Evolutionary conservation across 495 filamentous ascomycete genomes (phyloP), one percentile per base, ranked within the genome.

Genomic region (Cudoniella acicularis): DNA sequence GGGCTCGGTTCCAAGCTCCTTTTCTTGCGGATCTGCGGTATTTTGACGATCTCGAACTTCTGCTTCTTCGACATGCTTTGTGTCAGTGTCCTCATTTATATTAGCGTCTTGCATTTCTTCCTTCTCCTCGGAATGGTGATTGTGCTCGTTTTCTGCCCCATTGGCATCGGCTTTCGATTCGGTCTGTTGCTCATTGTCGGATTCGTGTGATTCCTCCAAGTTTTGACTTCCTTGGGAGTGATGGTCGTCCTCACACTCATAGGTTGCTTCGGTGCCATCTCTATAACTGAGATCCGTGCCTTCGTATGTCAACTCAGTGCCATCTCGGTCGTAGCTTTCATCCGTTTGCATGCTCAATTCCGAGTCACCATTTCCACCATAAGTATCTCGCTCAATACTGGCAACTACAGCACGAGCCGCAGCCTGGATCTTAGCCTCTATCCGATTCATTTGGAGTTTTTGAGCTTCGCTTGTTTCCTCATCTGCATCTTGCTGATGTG

Each of bases 401-500:
- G 67, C 69, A 9, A 75, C 66, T 0, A 77, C 70, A 11, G 66
- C 70, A n/a, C 72, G 63, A 11, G 75, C 75, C 1, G 75, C 73
- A n/a, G 70, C 73, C 26, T 75, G 72, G 47, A 77, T 76, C 23
- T 76, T 63, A 21, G 75, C 73, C 53, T 76, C 70, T 18, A 64
- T 61, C 46, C 55, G 54, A 22, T 64, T 47, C 20, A 64, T 57
- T 23, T 67, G 63, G 4, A 46, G 23, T 30, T 72, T 59, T 56
- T 57, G 53, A 21, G 49, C 52, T 21, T 57, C 50, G 21, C 52
- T 18, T 48, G 54, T 45, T 24, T 59, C 56, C 1, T 53, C 57
- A 9, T 45, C 54, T 1, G 57, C 25, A 25, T 48, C 20, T 17
- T 60, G 63, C 36, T 61, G 21, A 0, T 40, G 36, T 3, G 26